Evolutionary conservation across 441 rosid species (phyloP).

Genomic region (Aquilaria agallochum): DNA sequence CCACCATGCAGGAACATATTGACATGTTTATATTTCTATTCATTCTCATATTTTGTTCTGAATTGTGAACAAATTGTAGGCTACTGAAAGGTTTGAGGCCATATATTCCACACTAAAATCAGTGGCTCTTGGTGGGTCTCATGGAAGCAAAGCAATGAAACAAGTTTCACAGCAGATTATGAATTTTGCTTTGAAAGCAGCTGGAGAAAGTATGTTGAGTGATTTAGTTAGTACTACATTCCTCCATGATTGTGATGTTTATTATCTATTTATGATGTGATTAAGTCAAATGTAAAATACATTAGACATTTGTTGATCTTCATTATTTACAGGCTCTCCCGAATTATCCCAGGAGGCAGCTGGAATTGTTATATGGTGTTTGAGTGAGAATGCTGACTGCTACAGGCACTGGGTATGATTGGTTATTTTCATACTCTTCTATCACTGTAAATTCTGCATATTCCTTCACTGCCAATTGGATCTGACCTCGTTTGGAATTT

Average conservation of each 20-base stretch:
- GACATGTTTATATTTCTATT: conserved; percentile 1
- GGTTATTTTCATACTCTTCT: not conserved
- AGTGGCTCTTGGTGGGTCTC: conserved; percentile 78
- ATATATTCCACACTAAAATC: conserved; percentile 70
- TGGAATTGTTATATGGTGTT: conserved; percentile 64
- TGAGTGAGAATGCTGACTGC: conserved; percentile 68
- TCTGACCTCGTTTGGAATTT: not conserved
- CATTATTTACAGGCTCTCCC: conserved; percentile 37
- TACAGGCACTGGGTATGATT: conserved; percentile 82
- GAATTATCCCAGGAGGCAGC: conserved; percentile 74
- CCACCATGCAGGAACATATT: not conserved
- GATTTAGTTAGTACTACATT: no score
- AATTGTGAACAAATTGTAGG: conserved; percentile 37
- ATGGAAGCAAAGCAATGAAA: conserved; percentile 88
- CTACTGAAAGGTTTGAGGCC: conserved; percentile 85
- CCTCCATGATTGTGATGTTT: no score
- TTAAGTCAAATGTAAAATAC: no score
- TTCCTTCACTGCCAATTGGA: not conserved
- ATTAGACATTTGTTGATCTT: no score
- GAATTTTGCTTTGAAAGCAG: conserved; percentile 50
- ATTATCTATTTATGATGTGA: no score
- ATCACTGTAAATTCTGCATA: not conserved
- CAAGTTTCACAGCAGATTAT: conserved; percentile 67
- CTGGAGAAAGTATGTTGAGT: conserved; percentile 64
- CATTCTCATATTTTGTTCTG: conserved; percentile 13